Conservation (phyloP, 2,329 filamentous ascomycete species). For the Epichloe gansuensis region DNA sequence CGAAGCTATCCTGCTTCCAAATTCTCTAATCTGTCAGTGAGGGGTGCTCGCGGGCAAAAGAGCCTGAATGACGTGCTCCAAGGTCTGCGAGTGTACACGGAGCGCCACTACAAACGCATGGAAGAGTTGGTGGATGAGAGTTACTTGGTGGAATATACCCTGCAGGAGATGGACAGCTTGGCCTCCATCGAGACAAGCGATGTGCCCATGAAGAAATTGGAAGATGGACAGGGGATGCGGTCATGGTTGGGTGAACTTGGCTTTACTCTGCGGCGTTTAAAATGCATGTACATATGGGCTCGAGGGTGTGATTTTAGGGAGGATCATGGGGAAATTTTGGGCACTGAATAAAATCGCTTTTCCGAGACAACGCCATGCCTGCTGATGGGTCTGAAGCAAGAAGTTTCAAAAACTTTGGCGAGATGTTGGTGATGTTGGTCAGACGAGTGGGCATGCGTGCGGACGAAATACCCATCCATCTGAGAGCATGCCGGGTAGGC, state of each 20-base stretch:
- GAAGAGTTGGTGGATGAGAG: conserved; percentile 91
- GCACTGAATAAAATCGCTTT: too few species aligned
- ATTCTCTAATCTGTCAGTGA: conserved; percentile 57
- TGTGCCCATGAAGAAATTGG: conserved; percentile 21
- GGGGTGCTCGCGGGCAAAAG: conserved; percentile 44
- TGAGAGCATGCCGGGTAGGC: neutral
- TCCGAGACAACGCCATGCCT: too few species aligned
- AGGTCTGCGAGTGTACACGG: conserved; percentile 80
- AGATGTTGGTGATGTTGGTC: too few species aligned
- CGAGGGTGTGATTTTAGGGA: neutral
- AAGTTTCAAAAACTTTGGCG: too few species aligned
- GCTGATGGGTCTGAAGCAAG: too few species aligned
- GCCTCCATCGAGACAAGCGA: conserved; percentile 30
- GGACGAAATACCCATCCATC: too few species aligned
- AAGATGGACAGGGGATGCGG: conserved; percentile 16
- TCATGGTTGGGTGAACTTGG: conserved; percentile 3
- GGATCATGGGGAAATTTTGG: neutral
- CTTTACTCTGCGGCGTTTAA: neutral
- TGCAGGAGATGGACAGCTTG: conserved; percentile 81
- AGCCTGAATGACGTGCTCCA: conserved; percentile 75
- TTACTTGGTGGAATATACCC: conserved; percentile 84
- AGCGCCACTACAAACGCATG: conserved; percentile 80
- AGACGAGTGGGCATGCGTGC: too few species aligned
- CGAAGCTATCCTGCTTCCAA: conserved; percentile 68
- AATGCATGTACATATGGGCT: neutral